Evolutionary conservation across 148 eudicot genomes (phyloP).

Genomic region (Pouteria glomerata): DNA sequence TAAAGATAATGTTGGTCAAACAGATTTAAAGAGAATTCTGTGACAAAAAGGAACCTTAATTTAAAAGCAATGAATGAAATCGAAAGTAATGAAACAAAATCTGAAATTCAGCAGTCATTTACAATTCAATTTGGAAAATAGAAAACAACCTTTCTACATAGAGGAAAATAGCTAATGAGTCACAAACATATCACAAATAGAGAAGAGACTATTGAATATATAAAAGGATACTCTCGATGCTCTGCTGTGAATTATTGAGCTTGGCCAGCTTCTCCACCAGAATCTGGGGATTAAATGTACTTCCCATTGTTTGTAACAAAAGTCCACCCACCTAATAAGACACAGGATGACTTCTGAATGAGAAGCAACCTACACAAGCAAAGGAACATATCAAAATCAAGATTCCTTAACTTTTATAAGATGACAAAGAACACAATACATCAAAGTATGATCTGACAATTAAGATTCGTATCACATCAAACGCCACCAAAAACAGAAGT

Average conservation of each 20-base stretch:
- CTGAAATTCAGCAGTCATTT: neutral
- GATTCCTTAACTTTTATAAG: neutral
- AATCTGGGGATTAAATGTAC: constrained; percentile 83
- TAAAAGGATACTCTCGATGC: constrained; percentile 92
- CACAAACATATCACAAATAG: neutral
- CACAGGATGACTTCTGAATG: constrained; percentile 19
- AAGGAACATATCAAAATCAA: neutral
- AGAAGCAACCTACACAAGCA: constrained; percentile 17
- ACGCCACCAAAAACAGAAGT: neutral
- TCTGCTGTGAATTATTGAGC: constrained; percentile 85
- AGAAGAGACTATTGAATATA: neutral
- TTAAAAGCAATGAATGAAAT: neutral
- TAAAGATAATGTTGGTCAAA: neutral
- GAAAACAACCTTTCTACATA: neutral
- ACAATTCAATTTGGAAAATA: neutral
- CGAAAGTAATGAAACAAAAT: neutral
- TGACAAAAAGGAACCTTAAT: neutral
- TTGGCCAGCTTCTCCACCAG: constrained; percentile 69
- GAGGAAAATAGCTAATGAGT: neutral
- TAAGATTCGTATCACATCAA: neutral
- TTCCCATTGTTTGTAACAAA: constrained; percentile 48
- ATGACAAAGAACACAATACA: neutral
- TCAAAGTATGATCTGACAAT: neutral
- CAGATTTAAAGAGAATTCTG: neutral
- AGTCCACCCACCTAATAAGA: constrained; percentile 24